Evolutionary conservation across 441 rosid genomes (phyloP), one percentile per base, ranked within the genome.

Genomic region (Biscutella laevigata): DNA sequence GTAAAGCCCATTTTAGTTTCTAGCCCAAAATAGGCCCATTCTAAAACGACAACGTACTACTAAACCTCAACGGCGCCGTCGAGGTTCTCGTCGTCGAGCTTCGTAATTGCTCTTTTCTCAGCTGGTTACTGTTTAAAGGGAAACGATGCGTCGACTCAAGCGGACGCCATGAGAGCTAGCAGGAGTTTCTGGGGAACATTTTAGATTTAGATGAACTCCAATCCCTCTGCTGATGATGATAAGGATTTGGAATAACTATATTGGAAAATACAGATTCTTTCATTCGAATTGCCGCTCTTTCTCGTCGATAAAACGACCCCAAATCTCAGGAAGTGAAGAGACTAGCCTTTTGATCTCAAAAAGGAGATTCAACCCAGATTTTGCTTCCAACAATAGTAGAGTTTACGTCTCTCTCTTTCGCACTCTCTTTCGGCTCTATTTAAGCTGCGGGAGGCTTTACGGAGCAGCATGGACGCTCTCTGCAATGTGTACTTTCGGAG

Each of bases 401-500:
- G 54, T 75, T 22, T 77, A 74, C 56, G 80, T 71, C 25, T 74
- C 81, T 27, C 67, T 87, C 57, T 87, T 82, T 32, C 74, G 72
- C 73, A 72, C 84, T 51, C 86, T 84, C 35, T 73, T 87, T 40
- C 81, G 70, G 41, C 74, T 87, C 42, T 84, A 80, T 66, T 67
- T 87, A 32, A 62, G 71, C 57, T 77, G 82, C 34, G 78, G 82
- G 36, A 74, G 87, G 40, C 76, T 75, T 43, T 71, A 77, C 32
- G 69, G 62, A 45, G 89, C 89, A 15, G 71, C 71, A 4, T 53
- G 72, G 9, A 56, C 89, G 2, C 83, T 84, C 75, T 67, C 57
- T 50, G 65, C 45, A 14, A 87, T 87, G 88, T 75, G 79, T 49
- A 71, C 19, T 12, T 66, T 59, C 16, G 71, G 71, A 1, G 37